Base-by-base conservation (phyloP, 371 early-diverging fungal species). In the Mortierella polycephala region DNA sequence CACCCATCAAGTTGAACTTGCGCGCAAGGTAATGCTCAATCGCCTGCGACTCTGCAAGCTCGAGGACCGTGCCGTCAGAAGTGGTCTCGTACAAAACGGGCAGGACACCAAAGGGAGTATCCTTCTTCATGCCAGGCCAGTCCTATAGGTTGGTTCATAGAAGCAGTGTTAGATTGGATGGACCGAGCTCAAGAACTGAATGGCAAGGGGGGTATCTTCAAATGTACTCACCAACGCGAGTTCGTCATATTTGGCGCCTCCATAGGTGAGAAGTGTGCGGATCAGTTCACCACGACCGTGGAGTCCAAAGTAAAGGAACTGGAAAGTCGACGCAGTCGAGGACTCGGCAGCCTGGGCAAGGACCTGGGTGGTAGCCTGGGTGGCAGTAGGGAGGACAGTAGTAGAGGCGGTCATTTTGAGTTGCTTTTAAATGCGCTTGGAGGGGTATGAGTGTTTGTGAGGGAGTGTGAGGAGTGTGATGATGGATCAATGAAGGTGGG, bases 21-120 rank as follows among this genome's bases (percentile, higher is more conserved):
- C 65, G 71, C 8, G 82, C 83, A 9, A 88, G 69, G 62, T 88
- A 89, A 50, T 89, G 83, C 64, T 85, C 88, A 45, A 88, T 85
- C 11, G 71, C 74, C n/a, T 54, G 40, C 2, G 85, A 74, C 50
- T 88, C 88, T 14, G 82, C 64, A 1, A 88, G 54, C n/a, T 74
- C 69, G 21, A 84, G 69, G 8, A 82, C 71, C 0, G 69, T 72
- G 37, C 81, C 76, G 1, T 71, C 75, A 5, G 67, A 39, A 7
- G 63, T 67, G 10, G 65, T 74, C 57, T 87, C 88, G 5, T 83
- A 62, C 7, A 88, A 71, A 16, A 86, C 82, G 2, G 89, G 89
- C 8, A 83, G 65, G n/a, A 82, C 82, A 18, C 86, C 83, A 57
- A 83, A 88, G 2, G 89, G 89, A 49, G 81, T 82, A 18, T 51